Base-by-base conservation (phyloP, 768 basidiomycete species). In the Lactarius sanguifluus region DNA sequence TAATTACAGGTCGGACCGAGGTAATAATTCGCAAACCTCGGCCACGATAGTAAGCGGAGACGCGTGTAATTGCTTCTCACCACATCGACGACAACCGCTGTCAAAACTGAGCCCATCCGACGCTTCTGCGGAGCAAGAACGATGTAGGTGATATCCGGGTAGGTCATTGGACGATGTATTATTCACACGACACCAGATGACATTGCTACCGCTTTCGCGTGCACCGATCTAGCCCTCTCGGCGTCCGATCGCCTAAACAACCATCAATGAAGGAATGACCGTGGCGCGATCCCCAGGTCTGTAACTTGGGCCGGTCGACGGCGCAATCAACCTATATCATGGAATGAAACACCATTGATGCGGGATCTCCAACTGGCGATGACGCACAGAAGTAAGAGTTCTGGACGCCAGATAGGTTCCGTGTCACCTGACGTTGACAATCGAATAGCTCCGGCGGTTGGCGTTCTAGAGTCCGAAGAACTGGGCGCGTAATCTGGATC, bases 1-100 rank as follows among this genome's bases (percentile, higher is more conserved):
- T 69, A 69, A 69, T 69, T 47, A 32, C 50, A 28, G 30, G 58
- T 47, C 60, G 52, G 64, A 60, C 54, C n/a, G 52, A 25, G 58
- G 38, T 41, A 36, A 57, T 57, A 30, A 30, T 32, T 13, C 20
- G 25, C 25, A 52, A 52, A 52, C 25, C 50, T 12, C 10, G 25
- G 50, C 5, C 50, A 23, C 23, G 9, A 13, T 18, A 47, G 32
- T 32, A 32, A 47, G n/a, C 47, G 47, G 25, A 25, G 50, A 52
- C 50, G 47, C 47, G 47, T 50, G 47, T 50, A 18, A 5, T 23
- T 13, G 50, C 5, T 25, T 23, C 12, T 25, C 20, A 45, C 20
- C 13, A 40, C 40, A 38, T 16, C 50, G 16, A 34, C 40, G n/a
- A 28, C 15, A 25, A 54, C n/a, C 10, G 47, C 10, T 23, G 45